Base-by-base conservation (phyloP, 2,329 filamentous ascomycete species). In the Talaromyces marneffei region DNA sequence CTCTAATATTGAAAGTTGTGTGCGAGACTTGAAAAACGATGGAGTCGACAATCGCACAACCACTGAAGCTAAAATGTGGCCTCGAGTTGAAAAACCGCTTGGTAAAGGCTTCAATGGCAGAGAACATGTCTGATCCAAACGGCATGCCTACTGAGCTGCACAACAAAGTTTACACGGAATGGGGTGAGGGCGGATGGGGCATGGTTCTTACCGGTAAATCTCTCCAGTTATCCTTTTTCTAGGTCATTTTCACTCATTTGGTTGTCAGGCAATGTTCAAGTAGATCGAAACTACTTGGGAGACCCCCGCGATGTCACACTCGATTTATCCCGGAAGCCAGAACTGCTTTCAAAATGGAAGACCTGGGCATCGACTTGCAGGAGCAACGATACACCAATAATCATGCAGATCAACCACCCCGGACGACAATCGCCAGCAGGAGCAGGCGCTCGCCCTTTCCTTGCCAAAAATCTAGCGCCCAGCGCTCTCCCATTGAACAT, bases 171-270 rank as follows among this genome's bases (percentile, higher is more conserved):
- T 87, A 87, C 65, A 70, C 73, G 1, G 68, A 72, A 65, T 87
- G 84, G 85, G 79, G 70, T 0, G 65, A 73, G 27, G 74, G 76
- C 5, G 70, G 71, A 9, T 79, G 78, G 70, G 77, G 77, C 8
- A 69, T 74, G 12, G 69, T 79, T 31, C 73, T 79, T 16, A 80
- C 77, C 25, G 78, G 78, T 65, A 72, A 71, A 65, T 48, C 8
- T 31, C 12, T 16, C 12, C 8, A 1, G 16, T 14, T 6, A 25
- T 12, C 20, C 2, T 46, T 25, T 25, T 5, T 46, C 20, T n/a
- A 10, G 10, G 2, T 4, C 39, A 46, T 7, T 46, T 46, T 16
- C 20, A 14, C 42, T 33, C n/a, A 55, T 31, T 25, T 44, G 7
- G 2, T 25, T 12, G 37, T 53, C 6, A 73, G 72, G 73, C 46